These are phyloP conservation scores for Pilaira anomala DNA, from an alignment of 192 early-diverging fungal species.

Conservation along the genomic window DNA sequence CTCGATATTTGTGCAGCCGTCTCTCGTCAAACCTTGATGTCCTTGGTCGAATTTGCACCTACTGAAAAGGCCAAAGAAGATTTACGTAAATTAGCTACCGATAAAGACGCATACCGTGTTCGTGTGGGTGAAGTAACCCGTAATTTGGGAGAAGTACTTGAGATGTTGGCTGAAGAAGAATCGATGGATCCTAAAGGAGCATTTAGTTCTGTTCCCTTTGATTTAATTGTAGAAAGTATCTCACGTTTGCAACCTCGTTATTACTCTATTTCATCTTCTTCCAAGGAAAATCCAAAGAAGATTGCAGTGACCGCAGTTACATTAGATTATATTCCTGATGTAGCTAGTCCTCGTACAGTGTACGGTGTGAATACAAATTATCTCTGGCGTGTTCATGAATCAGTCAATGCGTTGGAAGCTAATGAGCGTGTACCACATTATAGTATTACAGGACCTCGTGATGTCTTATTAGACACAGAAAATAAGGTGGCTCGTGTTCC, in stretches of 20 bases:
- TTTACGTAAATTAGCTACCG: conserved; percentile 54
- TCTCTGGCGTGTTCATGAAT: conserved; percentile 65
- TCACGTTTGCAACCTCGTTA: conserved; percentile 84
- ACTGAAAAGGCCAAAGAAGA: conserved; percentile 49
- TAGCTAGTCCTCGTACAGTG: conserved; percentile 48
- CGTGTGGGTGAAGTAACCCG: conserved; percentile 60
- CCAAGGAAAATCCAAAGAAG: conserved; percentile 68
- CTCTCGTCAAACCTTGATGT: conserved; percentile 65
- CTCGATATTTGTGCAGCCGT: conserved; percentile 79
- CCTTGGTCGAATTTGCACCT: conserved; percentile 59
- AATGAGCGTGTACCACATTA: conserved; percentile 34
- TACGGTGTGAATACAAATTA: conserved; percentile 90
- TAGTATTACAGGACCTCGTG: conserved; percentile 40
- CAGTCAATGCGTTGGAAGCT: conserved; percentile 37
- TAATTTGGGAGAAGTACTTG: conserved; percentile 74
- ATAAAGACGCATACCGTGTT: conserved; percentile 66
- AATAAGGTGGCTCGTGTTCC: conserved; percentile 54
- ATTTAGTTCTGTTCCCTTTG: conserved; percentile 68
- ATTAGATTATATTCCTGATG: conserved; percentile 69
- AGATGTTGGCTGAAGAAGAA: conserved; percentile 54
- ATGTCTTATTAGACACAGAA: conserved; percentile 31
- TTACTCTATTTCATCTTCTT: conserved; percentile 96
- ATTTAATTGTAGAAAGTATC: conserved; percentile 77
- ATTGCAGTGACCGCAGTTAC: conserved; percentile 88
- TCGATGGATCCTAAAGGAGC: conserved; percentile 23